Evolutionary conservation across 352 stramenopile species (phyloP).

Genomic region (Globisporangium alternatum): DNA sequence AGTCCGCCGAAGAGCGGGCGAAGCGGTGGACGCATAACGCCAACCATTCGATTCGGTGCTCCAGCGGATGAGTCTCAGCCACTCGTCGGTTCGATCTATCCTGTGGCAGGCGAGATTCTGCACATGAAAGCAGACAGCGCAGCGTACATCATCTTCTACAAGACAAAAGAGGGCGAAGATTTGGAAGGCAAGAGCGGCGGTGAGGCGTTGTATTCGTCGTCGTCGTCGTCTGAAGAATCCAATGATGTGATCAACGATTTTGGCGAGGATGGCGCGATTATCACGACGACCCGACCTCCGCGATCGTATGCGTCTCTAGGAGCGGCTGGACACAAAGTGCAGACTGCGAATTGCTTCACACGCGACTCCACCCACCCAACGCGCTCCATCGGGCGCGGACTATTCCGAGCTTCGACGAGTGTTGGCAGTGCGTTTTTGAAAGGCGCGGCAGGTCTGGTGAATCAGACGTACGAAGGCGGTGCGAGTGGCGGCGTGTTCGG

Average conservation of each 20-base stretch:
- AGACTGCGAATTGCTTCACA: constrained; percentile 85
- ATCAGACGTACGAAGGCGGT: constrained; percentile 85
- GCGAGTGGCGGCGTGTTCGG: constrained; percentile 83
- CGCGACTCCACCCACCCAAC: constrained; percentile 79
- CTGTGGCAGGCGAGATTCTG: constrained; percentile 68
- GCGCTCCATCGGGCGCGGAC: constrained; percentile 68
- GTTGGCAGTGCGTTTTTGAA: constrained; percentile 84
- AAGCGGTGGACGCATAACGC: constrained; percentile 49
- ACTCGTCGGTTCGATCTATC: constrained; percentile 64
- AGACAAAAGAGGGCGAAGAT: constrained; percentile 43
- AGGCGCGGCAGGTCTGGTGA: constrained; percentile 74
- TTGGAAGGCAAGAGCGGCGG: constrained; percentile 26
- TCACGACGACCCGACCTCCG: constrained; percentile 29
- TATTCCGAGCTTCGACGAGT: constrained; percentile 84
- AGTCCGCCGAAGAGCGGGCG: constrained; percentile 37
- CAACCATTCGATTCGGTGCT: constrained; percentile 50
- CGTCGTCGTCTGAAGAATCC: constrained; percentile 47
- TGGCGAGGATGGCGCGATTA: constrained; percentile 31
- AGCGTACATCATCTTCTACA: constrained; percentile 90
- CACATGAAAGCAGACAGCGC: constrained; percentile 69
- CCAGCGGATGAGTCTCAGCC: constrained; percentile 61
- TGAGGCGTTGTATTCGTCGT: constrained; percentile 43
- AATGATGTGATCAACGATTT: constrained; percentile 30
- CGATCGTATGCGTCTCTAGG: constrained; percentile 79
- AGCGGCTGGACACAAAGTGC: constrained; percentile 81